Conservation (phyloP, 164 flowering plant species). For the Berberis thunbergii region DNA sequence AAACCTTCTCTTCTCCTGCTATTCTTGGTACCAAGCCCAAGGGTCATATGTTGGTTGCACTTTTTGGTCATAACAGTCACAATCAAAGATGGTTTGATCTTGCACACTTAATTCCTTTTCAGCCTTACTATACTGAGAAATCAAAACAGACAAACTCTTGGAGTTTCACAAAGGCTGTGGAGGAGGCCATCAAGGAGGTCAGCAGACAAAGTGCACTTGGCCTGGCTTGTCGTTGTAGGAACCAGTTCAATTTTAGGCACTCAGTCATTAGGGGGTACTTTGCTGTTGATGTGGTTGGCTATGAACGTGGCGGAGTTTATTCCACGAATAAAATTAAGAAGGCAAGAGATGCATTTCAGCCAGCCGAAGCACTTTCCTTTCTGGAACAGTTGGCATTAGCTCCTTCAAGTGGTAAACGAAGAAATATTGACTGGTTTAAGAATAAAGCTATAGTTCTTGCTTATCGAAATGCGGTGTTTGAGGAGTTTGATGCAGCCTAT, state of each 20-base stretch:
- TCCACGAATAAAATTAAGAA: constrained; percentile 49
- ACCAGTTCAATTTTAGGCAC: constrained; percentile 47
- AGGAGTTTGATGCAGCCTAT: constrained; percentile 91
- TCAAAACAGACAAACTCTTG: constrained; percentile 51
- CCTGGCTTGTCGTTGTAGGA: constrained; percentile 65
- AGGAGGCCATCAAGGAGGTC: constrained; percentile 82
- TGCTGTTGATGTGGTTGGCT: constrained; percentile 67
- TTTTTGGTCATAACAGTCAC: constrained; percentile 94
- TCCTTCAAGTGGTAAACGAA: constrained; percentile 29
- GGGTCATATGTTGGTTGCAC: constrained; percentile 87
- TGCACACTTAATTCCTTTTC: constrained; percentile 73
- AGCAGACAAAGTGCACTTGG: constrained; percentile 63
- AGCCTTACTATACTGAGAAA: constrained; percentile 59
- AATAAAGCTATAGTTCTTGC: constrained; percentile 47
- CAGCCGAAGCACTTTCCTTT: constrained; percentile 45
- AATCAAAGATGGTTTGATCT: constrained; percentile 77
- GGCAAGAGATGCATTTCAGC: constrained; percentile 57
- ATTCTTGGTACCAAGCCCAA: constrained; percentile 55
- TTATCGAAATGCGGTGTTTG: constrained; percentile 66
- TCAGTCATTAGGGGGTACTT: constrained; percentile 48
- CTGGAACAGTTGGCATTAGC: constrained; percentile 45
- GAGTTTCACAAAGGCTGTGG: constrained; percentile 74
- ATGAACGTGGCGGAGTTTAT: constrained; percentile 56
- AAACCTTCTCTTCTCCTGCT: constrained; percentile 58
- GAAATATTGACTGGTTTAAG: constrained; percentile 36